Percentiles rank a stretch among this genome's conserved stretches.
phyloP scores from a whole-genome alignment of 257 asterid genomes.

The Craterostigma plantagineum region DNA sequence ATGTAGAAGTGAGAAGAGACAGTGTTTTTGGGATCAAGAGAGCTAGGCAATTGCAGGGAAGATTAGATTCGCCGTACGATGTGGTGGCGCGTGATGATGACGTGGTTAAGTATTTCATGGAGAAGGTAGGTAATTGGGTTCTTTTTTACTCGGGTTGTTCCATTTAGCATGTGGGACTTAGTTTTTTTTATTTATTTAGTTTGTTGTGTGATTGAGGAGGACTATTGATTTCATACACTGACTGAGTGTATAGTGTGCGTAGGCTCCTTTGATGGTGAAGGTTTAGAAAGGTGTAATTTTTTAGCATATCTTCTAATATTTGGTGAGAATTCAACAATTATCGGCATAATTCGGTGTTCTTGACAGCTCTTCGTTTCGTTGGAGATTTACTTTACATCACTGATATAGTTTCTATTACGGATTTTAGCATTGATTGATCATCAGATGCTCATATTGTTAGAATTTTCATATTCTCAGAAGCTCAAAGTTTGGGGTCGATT shows the following conservation, averaged over 20 bases:
- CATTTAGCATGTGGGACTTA: too few species aligned
- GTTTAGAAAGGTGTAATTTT: too few species aligned
- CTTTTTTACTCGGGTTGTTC: too few species aligned
- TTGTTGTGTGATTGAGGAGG: slow-evolving; percentile 5
- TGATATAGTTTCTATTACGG: not conserved
- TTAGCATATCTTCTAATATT: too few species aligned
- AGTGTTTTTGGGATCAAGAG: slow-evolving; percentile 27
- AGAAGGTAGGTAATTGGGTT: slow-evolving; percentile 24
- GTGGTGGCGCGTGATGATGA: slow-evolving; percentile 15
- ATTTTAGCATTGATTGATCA: too few species aligned
- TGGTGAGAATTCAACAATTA: too few species aligned
- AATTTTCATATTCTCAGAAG: slow-evolving; percentile 35
- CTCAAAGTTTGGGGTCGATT: slow-evolving; percentile 63
- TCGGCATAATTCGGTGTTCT: too few species aligned
- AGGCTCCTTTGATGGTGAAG: not conserved
- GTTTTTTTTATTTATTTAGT: not conserved
- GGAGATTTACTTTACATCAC: too few species aligned
- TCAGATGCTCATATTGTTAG: slow-evolving; percentile 8
- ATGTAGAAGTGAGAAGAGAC: slow-evolving; percentile 13
- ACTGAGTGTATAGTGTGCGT: not conserved
- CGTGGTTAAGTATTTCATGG: slow-evolving; percentile 37
- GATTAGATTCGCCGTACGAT: slow-evolving; percentile 29
- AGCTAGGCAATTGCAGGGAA: slow-evolving; percentile 19
- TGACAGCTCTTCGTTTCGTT: too few species aligned
- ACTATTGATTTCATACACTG: too few species aligned